Percentiles rank a stretch among this genome's conserved stretches.
Evolutionary conservation across 1,284 basidiomycete species (phyloP).

Genomic region (Austroboletus novae-zelandiae): DNA sequence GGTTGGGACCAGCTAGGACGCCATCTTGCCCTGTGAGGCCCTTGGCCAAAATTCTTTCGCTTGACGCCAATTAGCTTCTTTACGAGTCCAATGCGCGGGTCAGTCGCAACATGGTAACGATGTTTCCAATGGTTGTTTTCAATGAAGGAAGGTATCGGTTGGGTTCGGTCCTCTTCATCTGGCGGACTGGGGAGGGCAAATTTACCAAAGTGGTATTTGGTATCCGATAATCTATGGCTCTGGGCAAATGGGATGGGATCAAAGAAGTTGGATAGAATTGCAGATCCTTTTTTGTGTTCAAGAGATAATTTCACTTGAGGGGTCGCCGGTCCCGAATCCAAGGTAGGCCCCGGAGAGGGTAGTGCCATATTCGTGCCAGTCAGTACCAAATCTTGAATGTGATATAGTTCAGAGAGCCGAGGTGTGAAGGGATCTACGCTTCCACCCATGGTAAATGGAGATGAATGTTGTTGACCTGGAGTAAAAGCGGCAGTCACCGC

Average conservation of each 20-base stretch:
- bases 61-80: constrained; percentile 64
- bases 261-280: constrained; percentile 38
- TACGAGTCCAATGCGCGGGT: constrained; percentile 65
- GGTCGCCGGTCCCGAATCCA: constrained; percentile 47
- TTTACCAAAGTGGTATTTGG: constrained; percentile 72
- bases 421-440: constrained; percentile 33
- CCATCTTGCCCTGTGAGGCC: constrained; percentile 27
- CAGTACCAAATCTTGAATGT: constrained; percentile 16
- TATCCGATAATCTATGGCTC: constrained; percentile 58
- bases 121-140: constrained; percentile 41
- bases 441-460: constrained; percentile 29
- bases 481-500: constrained; percentile 27
- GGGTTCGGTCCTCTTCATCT: constrained; percentile 44
- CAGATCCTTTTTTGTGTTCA: constrained; percentile 12
- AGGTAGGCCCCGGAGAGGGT: constrained; percentile 42
- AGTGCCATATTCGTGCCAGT: constrained; percentile 35
- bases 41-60: constrained; percentile 44
- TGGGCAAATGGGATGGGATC: constrained; percentile 69
- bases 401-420: constrained; percentile 25
- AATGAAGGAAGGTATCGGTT: constrained; percentile 25
- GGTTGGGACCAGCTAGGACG: constrained; percentile 39
- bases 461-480: constrained; percentile 23
- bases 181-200: constrained; percentile 68
- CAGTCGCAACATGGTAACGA: constrained; percentile 56
- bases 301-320: constrained; percentile 47